Conservation (phyloP, 2,329 filamentous ascomycete genomes). For the Trichophaea hybrida region DNA sequence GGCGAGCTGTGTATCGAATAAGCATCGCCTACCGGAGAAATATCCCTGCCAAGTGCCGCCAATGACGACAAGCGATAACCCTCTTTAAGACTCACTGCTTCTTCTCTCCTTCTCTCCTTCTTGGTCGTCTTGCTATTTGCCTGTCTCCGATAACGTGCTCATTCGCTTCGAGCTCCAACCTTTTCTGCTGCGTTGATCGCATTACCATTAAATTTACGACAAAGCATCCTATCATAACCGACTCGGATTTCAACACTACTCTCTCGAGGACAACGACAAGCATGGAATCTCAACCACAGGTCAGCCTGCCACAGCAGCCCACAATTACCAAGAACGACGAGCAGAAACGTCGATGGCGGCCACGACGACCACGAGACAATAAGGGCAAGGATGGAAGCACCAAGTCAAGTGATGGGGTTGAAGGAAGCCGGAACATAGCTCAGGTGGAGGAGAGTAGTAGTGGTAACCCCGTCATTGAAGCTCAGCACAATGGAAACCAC, state of each 20-base stretch:
- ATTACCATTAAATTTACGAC: not conserved
- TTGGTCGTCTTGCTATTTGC: not conserved
- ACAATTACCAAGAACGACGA: not conserved
- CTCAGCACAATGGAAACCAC: not conserved
- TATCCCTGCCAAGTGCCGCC: not conserved
- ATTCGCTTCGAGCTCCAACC: not conserved
- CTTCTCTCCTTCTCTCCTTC: not conserved
- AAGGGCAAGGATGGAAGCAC: too few species aligned
- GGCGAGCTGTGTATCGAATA: not conserved
- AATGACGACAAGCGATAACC: not conserved
- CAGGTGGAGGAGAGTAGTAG: not conserved
- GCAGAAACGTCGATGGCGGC: not conserved
- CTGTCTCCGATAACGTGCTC: not conserved
- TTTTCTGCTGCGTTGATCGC: not conserved
- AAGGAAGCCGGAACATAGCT: not conserved
- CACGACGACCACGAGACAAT: not conserved
- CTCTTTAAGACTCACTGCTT: too few species aligned
- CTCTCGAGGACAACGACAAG: not conserved
- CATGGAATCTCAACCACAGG: not conserved
- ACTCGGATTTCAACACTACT: not conserved
- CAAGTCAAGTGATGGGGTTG: not conserved
- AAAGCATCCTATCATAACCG: not conserved
- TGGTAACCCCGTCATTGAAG: not conserved
- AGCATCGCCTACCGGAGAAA: not conserved
- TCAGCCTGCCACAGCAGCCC: not conserved